phyloP scores from a whole-genome alignment of 1,284 basidiomycete genomes.

The Exobasidium rhododendri region DNA sequence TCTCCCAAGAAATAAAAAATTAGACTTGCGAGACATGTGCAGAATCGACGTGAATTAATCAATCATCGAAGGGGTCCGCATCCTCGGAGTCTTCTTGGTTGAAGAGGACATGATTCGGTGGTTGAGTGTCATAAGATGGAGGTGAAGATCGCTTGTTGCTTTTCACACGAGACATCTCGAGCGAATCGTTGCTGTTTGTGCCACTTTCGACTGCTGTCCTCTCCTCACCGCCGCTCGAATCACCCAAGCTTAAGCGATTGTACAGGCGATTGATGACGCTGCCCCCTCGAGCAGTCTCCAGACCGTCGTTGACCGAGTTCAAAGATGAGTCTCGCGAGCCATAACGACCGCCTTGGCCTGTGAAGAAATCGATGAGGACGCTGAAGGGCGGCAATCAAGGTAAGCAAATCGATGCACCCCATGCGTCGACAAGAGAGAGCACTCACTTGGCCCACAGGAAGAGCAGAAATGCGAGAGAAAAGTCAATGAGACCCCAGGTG shows the following conservation, averaged over 20 bases:
- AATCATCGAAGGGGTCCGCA: constrained; percentile 35
- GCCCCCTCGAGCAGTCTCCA: constrained; percentile 13
- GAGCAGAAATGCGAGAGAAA: constrained; percentile 39
- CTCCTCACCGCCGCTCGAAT: not conserved
- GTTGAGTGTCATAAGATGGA: constrained; percentile 6
- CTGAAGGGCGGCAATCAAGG: constrained; percentile 6
- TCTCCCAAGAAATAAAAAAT: too few species aligned
- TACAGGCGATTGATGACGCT: not conserved
- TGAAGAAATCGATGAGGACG: constrained; percentile 49
- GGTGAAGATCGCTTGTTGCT: not conserved
- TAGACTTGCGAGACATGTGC: too few species aligned
- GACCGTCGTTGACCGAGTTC: not conserved
- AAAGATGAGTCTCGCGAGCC: not conserved
- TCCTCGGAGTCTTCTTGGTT: constrained; percentile 41
- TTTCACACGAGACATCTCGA: constrained; percentile 21
- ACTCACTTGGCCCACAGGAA: constrained; percentile 44
- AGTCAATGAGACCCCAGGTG: constrained; percentile 53
- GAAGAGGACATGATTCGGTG: constrained; percentile 32
- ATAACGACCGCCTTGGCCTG: constrained; percentile 40
- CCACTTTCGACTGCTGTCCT: not conserved
- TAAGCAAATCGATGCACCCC: not conserved
- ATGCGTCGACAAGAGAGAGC: not conserved
- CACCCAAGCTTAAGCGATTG: not conserved
- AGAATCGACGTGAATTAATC: too few species aligned
- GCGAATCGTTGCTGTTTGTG: constrained; percentile 13